These are phyloP conservation scores for Microcyclosporella mali DNA, from an alignment of 2,329 filamentous ascomycete genomes.

Conservation along the genomic window DNA sequence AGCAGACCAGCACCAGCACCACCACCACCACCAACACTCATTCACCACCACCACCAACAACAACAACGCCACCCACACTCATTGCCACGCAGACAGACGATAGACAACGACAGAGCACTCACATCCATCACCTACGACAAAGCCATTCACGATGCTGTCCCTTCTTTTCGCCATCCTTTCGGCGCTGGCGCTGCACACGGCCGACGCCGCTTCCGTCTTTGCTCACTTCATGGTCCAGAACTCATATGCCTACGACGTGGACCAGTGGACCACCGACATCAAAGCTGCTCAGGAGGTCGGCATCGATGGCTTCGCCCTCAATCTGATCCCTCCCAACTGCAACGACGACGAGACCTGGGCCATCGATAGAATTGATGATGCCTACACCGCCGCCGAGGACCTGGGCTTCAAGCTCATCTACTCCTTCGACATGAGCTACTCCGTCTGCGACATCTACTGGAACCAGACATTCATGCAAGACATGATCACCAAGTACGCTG, in stretches of 20 bases:
- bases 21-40: constrained; percentile 3
- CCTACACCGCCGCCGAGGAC: constrained; percentile 30
- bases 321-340: constrained; percentile 35
- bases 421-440: constrained; percentile 37
- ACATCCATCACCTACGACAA: background rate
- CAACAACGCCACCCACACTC: constrained; percentile 7
- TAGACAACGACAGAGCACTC: constrained; percentile 2
- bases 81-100: constrained; percentile 1
- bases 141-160: constrained; percentile 12
- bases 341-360: constrained; percentile 27
- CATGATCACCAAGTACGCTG: constrained; percentile 29
- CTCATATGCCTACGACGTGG: constrained; percentile 30
- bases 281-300: constrained; percentile 29
- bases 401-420: constrained; percentile 34
- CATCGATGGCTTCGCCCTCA: constrained; percentile 35
- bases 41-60: constrained; percentile 11
- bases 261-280: constrained; percentile 33
- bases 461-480: constrained; percentile 34
- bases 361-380: constrained; percentile 32
- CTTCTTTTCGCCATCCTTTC: constrained; percentile 18
- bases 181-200: constrained; percentile 22
- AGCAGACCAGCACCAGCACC: constrained; percentile 5
- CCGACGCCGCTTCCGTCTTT: constrained; percentile 28
- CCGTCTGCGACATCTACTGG: constrained; percentile 32
- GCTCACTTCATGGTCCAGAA: constrained; percentile 36